A percentile compares a stretch with the other conserved stretches of the same genome.
These are phyloP conservation scores for Trichoderma afroharzianum DNA, from an alignment of 2,329 filamentous ascomycete species.

Conservation along the genomic window DNA sequence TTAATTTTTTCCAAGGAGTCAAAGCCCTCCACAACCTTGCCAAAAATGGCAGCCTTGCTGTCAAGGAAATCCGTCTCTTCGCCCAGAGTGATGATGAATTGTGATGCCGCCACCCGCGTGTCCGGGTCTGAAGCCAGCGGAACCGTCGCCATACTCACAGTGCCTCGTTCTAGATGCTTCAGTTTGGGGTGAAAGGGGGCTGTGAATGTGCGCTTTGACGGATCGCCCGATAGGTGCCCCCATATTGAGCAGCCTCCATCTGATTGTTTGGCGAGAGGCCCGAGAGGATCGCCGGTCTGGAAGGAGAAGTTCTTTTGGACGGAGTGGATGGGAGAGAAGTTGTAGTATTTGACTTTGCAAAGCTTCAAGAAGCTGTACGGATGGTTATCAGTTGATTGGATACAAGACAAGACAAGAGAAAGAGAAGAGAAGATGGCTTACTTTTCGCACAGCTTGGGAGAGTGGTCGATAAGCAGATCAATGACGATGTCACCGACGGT, in stretches of 20 bases:
- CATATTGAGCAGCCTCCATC: constrained; percentile 94
- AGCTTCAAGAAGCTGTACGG: constrained; percentile 84
- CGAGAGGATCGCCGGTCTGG: constrained; percentile 91
- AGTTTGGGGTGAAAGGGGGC: constrained; percentile 83
- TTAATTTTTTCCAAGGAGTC: constrained; percentile 94
- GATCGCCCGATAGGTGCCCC: constrained; percentile 68
- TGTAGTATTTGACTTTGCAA: constrained; percentile 99
- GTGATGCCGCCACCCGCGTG: constrained; percentile 76
- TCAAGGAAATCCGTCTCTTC: constrained; percentile 88
- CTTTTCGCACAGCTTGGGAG: constrained; percentile 93
- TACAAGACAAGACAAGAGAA: neutral
- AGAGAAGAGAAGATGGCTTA: constrained; percentile 46
- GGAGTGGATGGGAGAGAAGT: constrained; percentile 88
- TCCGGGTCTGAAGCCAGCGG: constrained; percentile 74
- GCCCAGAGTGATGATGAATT: constrained; percentile 90
- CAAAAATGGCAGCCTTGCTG: constrained; percentile 91
- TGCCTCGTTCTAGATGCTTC: constrained; percentile 84
- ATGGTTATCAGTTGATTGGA: neutral
- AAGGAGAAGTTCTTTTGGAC: constrained; percentile 95
- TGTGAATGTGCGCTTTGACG: constrained; percentile 71
- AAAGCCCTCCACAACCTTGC: constrained; percentile 92
- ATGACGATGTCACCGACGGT: constrained; percentile 92
- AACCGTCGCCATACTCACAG: constrained; percentile 95
- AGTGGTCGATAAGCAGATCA: constrained; percentile 83
- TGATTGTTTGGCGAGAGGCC: constrained; percentile 76